Conservation (phyloP, 495 filamentous ascomycete genomes). For the Aspergillus sparsus region DNA sequence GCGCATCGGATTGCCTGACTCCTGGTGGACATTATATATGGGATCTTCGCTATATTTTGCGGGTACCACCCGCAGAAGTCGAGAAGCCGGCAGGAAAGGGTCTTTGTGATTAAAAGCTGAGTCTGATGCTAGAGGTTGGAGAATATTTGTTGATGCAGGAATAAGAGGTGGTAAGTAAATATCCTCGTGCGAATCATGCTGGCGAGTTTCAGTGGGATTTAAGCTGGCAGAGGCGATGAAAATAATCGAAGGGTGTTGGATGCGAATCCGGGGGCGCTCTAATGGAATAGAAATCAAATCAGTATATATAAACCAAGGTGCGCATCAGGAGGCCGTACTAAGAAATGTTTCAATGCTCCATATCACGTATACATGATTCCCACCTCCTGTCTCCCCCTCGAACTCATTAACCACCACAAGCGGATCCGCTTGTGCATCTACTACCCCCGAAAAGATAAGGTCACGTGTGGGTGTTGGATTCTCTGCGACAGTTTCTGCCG, state of each 20-base stretch:
- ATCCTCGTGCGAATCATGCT: slow-evolving; percentile 52
- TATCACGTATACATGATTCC: slow-evolving; percentile 67
- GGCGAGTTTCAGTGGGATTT: slow-evolving; percentile 55
- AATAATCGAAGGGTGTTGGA: slow-evolving; percentile 74
- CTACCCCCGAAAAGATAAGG: slow-evolving; percentile 61
- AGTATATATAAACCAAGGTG: slow-evolving; percentile 15
- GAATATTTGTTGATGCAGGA: slow-evolving; percentile 75
- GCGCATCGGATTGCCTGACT: slow-evolving; percentile 63
- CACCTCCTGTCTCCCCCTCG: slow-evolving; percentile 53
- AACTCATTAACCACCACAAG: slow-evolving; percentile 58
- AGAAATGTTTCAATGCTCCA: slow-evolving; percentile 81
- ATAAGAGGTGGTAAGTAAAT: slow-evolving; percentile 77
- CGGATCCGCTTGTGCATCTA: slow-evolving; percentile 62
- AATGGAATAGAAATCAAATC: slow-evolving; percentile 10
- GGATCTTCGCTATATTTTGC: slow-evolving; percentile 58
- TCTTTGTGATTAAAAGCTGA: slow-evolving; percentile 63
- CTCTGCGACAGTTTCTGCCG: slow-evolving; percentile 46
- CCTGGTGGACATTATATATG: slow-evolving; percentile 63
- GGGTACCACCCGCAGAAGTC: slow-evolving; percentile 76
- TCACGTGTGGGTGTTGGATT: slow-evolving; percentile 59
- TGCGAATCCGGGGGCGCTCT: slow-evolving; percentile 72
- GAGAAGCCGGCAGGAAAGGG: slow-evolving; percentile 75
- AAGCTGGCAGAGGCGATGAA: slow-evolving; percentile 74
- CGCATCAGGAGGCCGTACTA: slow-evolving; percentile 39
- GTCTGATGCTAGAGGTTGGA: slow-evolving; percentile 74